These are phyloP conservation scores for Santalum album DNA, from an alignment of 164 flowering plant species.

Conservation along the genomic window DNA sequence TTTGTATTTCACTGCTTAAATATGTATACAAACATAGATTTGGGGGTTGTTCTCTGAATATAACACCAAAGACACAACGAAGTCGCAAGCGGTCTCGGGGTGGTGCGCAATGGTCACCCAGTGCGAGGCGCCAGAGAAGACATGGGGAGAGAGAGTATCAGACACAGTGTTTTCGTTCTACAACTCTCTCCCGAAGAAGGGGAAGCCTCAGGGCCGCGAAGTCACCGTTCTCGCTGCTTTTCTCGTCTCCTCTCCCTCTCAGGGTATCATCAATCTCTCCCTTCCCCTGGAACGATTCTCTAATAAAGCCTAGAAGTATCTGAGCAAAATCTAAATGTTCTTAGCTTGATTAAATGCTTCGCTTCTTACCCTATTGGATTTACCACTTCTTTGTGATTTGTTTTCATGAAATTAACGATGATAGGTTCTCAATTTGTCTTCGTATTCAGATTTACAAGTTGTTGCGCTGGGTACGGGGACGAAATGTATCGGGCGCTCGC, in stretches of 20 bases:
- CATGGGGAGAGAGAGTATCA: constrained; percentile 66
- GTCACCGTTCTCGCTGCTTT: constrained; percentile 85
- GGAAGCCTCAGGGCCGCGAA: constrained; percentile 93
- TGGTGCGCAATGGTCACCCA: no score
- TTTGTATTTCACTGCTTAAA: no score
- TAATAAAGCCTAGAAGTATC: no score
- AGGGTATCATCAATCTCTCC: constrained; percentile 35
- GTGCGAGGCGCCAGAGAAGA: constrained; percentile 8
- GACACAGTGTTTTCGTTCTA: constrained; percentile 46
- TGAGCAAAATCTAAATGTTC: no score
- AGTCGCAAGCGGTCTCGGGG: no score
- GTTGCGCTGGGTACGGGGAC: constrained; percentile 90
- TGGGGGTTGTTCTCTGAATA: no score
- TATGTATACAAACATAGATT: no score
- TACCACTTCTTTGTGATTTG: background rate
- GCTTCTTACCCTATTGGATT: no score
- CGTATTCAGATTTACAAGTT: constrained; percentile 51
- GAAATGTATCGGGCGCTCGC: constrained; percentile 74
- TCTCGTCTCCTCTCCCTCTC: constrained; percentile 77
- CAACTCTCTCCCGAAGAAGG: constrained; percentile 79
- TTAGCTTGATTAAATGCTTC: no score
- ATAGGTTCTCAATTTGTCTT: constrained; percentile 3
- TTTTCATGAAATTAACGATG: no score
- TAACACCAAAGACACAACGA: no score
- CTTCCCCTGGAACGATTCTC: no score